A percentile compares a stretch with the other conserved stretches of the same genome.
These are phyloP conservation scores for Acacia crassicarpa DNA, from an alignment of 306 rosid species.

Conservation along the genomic window DNA sequence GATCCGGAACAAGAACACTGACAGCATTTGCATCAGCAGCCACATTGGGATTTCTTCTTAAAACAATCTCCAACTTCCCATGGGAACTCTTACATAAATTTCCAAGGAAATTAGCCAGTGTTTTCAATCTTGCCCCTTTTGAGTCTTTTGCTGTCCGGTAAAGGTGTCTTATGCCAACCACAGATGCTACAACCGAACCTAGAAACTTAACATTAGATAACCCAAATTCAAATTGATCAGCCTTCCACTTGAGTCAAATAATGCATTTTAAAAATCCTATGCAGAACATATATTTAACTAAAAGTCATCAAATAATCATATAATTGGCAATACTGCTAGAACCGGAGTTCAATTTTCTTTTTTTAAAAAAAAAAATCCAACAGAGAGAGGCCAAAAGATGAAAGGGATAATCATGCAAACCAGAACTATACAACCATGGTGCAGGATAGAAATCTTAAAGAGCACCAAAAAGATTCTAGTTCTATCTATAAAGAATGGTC, in stretches of 20 bases:
- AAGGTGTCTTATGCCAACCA: slow-evolving; percentile 79
- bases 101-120: slow-evolving; percentile 60
- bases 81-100: slow-evolving; percentile 45
- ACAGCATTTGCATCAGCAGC: slow-evolving; percentile 78
- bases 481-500: slow-evolving; percentile 7
- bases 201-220: slow-evolving; percentile 45
- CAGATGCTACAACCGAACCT: slow-evolving; percentile 71
- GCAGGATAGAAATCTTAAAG: slow-evolving; percentile 19
- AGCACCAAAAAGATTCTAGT: slow-evolving; percentile 11
- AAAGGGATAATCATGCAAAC: background rate
- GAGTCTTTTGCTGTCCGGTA: slow-evolving; percentile 60
- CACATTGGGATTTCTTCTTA: slow-evolving; percentile 60
- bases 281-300: slow-evolving; percentile 22
- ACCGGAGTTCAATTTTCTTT: background rate
- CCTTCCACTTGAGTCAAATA: slow-evolving; percentile 32
- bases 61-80: slow-evolving; percentile 47
- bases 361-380: background rate
- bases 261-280: slow-evolving; percentile 24
- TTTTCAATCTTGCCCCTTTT: slow-evolving; percentile 54
- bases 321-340: slow-evolving; percentile 4
- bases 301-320: slow-evolving; percentile 18
- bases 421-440: slow-evolving; percentile 16
- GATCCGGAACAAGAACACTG: slow-evolving; percentile 61
- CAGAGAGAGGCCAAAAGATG: background rate
- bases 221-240: slow-evolving; percentile 38